Conservation (phyloP, 192 early-diverging fungal genomes). For the Gryganskiella cystojenkinii region DNA sequence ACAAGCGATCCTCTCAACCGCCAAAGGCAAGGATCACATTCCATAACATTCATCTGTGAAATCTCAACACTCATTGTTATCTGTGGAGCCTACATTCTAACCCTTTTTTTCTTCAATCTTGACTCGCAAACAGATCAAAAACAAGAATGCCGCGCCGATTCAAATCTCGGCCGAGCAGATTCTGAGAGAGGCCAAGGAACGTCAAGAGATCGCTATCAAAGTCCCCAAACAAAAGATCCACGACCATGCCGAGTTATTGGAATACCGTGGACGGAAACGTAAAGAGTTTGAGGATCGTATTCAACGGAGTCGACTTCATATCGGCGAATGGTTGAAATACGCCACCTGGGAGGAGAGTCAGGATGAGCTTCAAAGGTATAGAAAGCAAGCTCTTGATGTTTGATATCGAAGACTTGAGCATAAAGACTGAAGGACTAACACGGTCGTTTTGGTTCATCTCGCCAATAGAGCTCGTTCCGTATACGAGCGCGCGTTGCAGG, state of each 20-base stretch:
- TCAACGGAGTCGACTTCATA: constrained; percentile 83
- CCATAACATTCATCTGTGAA: not conserved
- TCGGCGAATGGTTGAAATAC: constrained; percentile 96
- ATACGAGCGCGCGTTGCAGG: constrained; percentile 94
- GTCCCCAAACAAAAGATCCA: constrained; percentile 89
- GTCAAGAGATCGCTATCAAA: constrained; percentile 70
- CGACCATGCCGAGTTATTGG: constrained; percentile 92
- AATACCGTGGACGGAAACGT: constrained; percentile 90
- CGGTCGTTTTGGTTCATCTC: not conserved
- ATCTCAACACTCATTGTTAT: not conserved
- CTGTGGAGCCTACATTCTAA: not conserved
- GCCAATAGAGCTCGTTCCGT: constrained; percentile 77
- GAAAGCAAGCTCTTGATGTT: constrained; percentile 28
- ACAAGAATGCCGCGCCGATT: constrained; percentile 96
- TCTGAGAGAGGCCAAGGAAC: constrained; percentile 92
- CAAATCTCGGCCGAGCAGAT: constrained; percentile 99
- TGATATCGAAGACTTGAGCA: constrained; percentile 8
- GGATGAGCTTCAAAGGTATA: constrained; percentile 81
- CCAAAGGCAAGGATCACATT: constrained; percentile 8
- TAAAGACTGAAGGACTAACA: not conserved
- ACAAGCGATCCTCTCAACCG: constrained; percentile 25
- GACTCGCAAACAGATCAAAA: constrained; percentile 78
- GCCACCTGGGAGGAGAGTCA: constrained; percentile 96
- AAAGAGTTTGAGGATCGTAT: constrained; percentile 96
- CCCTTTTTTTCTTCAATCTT: not conserved